Evolutionary conservation across 495 filamentous ascomycete genomes (phyloP).

Genomic region (Neurospora africana): DNA sequence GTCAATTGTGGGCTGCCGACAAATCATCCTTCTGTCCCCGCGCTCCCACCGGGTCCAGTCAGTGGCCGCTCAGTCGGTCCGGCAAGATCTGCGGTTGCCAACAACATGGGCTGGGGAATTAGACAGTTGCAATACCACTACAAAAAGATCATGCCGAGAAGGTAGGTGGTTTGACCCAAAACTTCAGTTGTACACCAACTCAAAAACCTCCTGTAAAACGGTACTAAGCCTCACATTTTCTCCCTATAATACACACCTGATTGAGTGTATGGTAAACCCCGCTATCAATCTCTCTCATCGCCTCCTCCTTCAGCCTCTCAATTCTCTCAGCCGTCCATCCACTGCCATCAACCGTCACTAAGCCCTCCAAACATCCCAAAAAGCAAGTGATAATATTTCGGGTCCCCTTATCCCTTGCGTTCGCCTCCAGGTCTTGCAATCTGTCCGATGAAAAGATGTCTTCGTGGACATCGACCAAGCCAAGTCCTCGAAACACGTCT

Average conservation of each 20-base stretch:
- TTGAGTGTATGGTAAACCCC: constrained; percentile 13
- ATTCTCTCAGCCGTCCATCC: constrained; percentile 8
- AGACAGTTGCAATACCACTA: background rate
- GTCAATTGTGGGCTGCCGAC: background rate
- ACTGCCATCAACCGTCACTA: constrained; percentile 7
- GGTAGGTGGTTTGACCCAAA: too few species aligned
- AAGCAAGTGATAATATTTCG: constrained; percentile 10
- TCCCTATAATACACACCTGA: constrained; percentile 11
- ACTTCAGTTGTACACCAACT: too few species aligned
- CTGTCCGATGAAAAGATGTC: constrained; percentile 13
- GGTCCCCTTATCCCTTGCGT: constrained; percentile 7
- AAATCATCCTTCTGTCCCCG: background rate
- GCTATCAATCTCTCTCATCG: constrained; percentile 4
- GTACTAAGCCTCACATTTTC: background rate
- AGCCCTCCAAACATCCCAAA: constrained; percentile 8
- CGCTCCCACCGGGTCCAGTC: background rate
- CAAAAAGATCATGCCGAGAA: too few species aligned
- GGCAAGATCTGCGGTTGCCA: background rate
- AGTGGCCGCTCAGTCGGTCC: background rate
- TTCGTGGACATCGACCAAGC: constrained; percentile 9
- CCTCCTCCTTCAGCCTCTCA: constrained; percentile 4
- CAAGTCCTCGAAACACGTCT: background rate
- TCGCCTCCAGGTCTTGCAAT: constrained; percentile 4
- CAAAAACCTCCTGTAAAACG: too few species aligned
- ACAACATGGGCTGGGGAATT: background rate